Evolutionary conservation across 2,329 filamentous ascomycete species (phyloP), one percentile per base, ranked within the genome.

Genomic region (Calonectria montana): DNA sequence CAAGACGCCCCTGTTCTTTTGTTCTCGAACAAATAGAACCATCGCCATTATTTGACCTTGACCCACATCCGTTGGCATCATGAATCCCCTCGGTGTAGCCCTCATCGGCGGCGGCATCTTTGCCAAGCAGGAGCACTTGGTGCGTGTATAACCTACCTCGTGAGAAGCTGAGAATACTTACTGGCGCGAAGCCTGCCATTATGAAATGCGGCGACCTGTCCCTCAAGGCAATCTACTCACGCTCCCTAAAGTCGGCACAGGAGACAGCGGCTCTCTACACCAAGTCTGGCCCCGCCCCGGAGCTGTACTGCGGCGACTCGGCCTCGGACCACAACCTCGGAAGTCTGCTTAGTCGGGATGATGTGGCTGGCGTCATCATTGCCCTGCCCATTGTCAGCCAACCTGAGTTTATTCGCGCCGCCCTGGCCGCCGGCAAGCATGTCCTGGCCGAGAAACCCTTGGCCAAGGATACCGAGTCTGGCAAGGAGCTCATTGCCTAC

Each of bases 371-470:
- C 48, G 87, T 92, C 39, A 86, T 91, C 65, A 82, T 92, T 64
- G 88, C 87, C n/a, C 84, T 94, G 43, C 92, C 92, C 39, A 94
- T 94, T 78, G 79, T 86, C 59, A 83, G 83, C 43, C 92, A 94
- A 80, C 90, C 91, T 2, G 82, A 82, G 15, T 88, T 88, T 76
- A 89, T 94, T 77, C 85, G 88, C 73, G 86, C 87, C 73, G 90
- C 90, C 0, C 83, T 94, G 21, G 79, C 82, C n/a, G 91, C 91
- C 1, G 91, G 91, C 29, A 94, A 94, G 82, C 91, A 94, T 78
- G 92, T 94, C 9, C 84, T 94, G 3, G 89, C 89, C 18, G 92
- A 94, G 83, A 94, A 94, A 83, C 92, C 92, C 39, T 86, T 94
- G 47, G 91, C 90, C 3, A 88, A 89, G 74, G 90, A 93, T 74